Evolutionary conservation across 1,284 basidiomycete genomes (phyloP).

Genomic region (Rhodotorula sp.): DNA sequence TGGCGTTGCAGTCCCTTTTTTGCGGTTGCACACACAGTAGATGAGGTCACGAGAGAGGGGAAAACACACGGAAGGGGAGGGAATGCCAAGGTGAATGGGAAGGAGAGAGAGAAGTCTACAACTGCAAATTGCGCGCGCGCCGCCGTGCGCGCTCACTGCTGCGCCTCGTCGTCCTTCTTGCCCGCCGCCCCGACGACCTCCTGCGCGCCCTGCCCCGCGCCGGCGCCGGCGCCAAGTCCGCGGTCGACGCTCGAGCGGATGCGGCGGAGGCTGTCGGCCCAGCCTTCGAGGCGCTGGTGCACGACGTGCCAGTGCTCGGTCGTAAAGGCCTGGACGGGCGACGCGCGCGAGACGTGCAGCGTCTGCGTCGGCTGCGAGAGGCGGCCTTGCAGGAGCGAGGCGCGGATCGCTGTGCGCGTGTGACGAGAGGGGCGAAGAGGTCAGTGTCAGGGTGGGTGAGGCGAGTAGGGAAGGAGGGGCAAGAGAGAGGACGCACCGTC

Average conservation of each 20-base stretch:
- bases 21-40: too few species aligned
- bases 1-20: too few species aligned
- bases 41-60: too few species aligned
- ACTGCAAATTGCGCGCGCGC: too few species aligned
- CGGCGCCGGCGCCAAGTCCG: slow-evolving; percentile 20
- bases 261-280: slow-evolving; percentile 70
- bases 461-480: background rate
- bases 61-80: too few species aligned
- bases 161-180: slow-evolving; percentile 7
- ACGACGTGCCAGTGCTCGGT: slow-evolving; percentile 82
- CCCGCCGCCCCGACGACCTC: slow-evolving; percentile 1
- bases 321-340: slow-evolving; percentile 53
- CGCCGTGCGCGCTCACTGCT: background rate
- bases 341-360: slow-evolving; percentile 73
- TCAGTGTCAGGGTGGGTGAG: background rate
- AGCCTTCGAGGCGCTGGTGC: slow-evolving; percentile 72
- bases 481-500: slow-evolving; percentile 63
- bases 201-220: background rate
- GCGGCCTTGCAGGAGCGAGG: slow-evolving; percentile 76
- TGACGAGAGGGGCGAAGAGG: slow-evolving; percentile 6
- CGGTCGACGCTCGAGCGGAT: slow-evolving; percentile 67
- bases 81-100: too few species aligned
- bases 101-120: too few species aligned
- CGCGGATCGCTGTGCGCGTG: slow-evolving; percentile 68
- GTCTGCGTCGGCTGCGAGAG: slow-evolving; percentile 78